A percentile compares a stretch with the other conserved stretches of the same genome.
phyloP scores from a whole-genome alignment of 164 flowering plant genomes.

The Vitis vinifera region ASM3070453v1 NC_081808.1:3696001-3696500 shows the following conservation, averaged over 20 bases:
- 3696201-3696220: constrained; percentile 92
- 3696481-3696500: too few species aligned
- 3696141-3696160: constrained; percentile 97
- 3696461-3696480: neutral
- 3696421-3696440: neutral
- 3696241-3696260: constrained; percentile 97
- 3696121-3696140: constrained; percentile 85
- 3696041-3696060: constrained; percentile 99
- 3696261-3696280: constrained; percentile 89
- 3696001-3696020: neutral
- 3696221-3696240: constrained; percentile 96
- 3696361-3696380: neutral
- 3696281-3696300: constrained; percentile 94
- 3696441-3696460: neutral
- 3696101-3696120: constrained; percentile 88
- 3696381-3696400: too few species aligned
- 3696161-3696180: constrained; percentile 98
- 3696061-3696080: constrained; percentile 90
- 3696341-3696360: neutral
- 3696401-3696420: too few species aligned
- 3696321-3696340: neutral
- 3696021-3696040: constrained; percentile 76
- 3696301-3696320: constrained; percentile 54
- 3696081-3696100: constrained; percentile 83
- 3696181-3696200: constrained; percentile 97